Evolutionary conservation across 805 yeast genomes (phyloP), one percentile per base, ranked within the genome.

Genomic region (Saccharomycopsis selenospora): DNA sequence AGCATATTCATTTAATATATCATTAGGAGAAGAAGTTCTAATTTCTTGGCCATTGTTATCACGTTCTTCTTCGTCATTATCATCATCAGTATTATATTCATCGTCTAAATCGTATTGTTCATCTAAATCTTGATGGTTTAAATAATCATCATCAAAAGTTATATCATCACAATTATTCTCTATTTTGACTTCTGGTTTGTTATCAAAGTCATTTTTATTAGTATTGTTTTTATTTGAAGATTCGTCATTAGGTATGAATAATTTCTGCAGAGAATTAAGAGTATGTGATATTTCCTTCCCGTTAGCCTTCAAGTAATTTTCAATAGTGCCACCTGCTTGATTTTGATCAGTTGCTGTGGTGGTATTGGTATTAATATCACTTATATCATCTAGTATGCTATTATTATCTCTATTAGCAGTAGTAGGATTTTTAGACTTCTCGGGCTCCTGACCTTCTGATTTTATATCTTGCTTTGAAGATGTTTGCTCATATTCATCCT

Each of bases 1-100:
- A 40, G 57, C 62, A 11, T 63, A 40, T 40, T 40, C 42, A 14
- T 22, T 40, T 18, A 40, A 14, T 14, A 33, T 14, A 7, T 33
- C 38, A 20, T 33, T 33, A 7, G 38, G 38, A 7, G 38, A 14
- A 5, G 38, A n/a, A n/a, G n/a, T n/a, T n/a, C n/a, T n/a, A n/a
- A n/a, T n/a, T n/a, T n/a, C n/a, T n/a, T n/a, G n/a, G n/a, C n/a
- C 63, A 3, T 67, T 68, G 27, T 67, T 73, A 66, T 61, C 49
- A 59, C 67, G 46, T 45, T 55, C 25, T 44, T 52, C 42, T 29
- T 55, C 51, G 42, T 57, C 59, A 22, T 53, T 53, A 13, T 50
- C 58, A 25, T 49, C 54, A 6, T 50, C 55, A 29, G 55, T 26
- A 29, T 51, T 36, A 48, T 46, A 30, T 40, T 50, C 50, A 14